Evolutionary conservation across 805 yeast species (phyloP), one percentile per base, ranked within the genome.

Genomic region (Saccharomyces eubayanus): DNA sequence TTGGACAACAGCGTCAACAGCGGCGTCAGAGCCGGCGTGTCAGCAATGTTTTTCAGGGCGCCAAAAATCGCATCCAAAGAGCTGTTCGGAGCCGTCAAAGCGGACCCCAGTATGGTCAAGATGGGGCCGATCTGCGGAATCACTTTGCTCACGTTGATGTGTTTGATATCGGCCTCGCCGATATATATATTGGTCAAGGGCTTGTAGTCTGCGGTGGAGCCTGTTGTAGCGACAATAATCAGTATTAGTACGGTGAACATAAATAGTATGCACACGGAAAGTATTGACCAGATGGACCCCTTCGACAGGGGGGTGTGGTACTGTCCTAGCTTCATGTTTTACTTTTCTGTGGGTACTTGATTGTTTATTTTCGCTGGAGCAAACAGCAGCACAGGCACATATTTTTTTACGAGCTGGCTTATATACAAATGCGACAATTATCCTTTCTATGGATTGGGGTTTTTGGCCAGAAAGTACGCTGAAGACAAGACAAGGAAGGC

Each of bases 141-240:
- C 52, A 68, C 66, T 51, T 69, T 69, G 31, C 70, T 61, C 24
- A 68, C 69, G 47, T 69, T 69, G 52, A 69, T 63, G 45, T 63
- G 66, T 28, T 61, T 55, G 49, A 69, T 63, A 51, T 64, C 64
- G 31, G 71, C 70, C 43, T 67, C 63, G 49, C 71, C 71, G 30
- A 69, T 53, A 48, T 65, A 68, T 40, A 69, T 59, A 31, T 68
- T 60, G 11, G 58, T 68, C 31, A 63, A 53, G 30, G 72, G 71
- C 47, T 56, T 59, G 48, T 66, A 64, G 54, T 68, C 62, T 1
- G 68, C 55, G 12, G 66, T 56, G 10, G 71, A 61, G 48, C 73
- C 73, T 5, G 69, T 66, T 2, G 66, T 65, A 28, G 68, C 64
- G 24, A 68, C 60, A 47, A 64, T 64, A 11, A 67, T 61, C 55